Percentiles rank a stretch among this genome's conserved stretches.
These are phyloP conservation scores for Neopestalotiopsis sp. DNA, from an alignment of 2,329 filamentous ascomycete species.

Conservation along the genomic window DNA sequence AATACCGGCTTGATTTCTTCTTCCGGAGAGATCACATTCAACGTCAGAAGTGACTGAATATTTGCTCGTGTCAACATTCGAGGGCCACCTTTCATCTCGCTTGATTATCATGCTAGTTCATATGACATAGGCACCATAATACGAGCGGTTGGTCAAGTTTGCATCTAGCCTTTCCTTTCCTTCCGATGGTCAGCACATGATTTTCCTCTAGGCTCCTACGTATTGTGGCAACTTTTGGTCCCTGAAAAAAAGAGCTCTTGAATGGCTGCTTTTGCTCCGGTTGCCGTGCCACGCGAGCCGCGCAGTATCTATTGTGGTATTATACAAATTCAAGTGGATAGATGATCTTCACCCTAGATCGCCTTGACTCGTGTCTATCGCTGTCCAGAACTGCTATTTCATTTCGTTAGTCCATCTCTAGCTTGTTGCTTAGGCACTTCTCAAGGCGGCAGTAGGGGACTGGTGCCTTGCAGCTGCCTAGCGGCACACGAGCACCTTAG, in stretches of 20 bases:
- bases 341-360: not conserved
- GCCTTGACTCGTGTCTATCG: slow-evolving; percentile 5
- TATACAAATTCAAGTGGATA: not conserved
- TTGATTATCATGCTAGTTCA: not conserved
- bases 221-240: not conserved
- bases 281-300: not conserved
- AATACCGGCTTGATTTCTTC: not conserved
- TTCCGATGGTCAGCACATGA: not conserved
- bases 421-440: not conserved
- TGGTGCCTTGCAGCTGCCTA: slow-evolving; percentile 21
- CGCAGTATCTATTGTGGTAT: not conserved
- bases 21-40: not conserved
- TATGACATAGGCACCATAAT: not conserved
- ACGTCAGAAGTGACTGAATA: too few relatives aligned
- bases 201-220: not conserved
- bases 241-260: not conserved
- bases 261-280: not conserved
- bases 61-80: not conserved
- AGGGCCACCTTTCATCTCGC: slow-evolving; percentile 8
- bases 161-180: not conserved
- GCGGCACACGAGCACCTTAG: not conserved
- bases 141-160: not conserved
- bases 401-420: not conserved
- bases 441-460: slow-evolving; percentile 1
- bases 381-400: not conserved